These are phyloP conservation scores for Lecanosticta acicola DNA, from an alignment of 2,329 filamentous ascomycete genomes.

Conservation along the genomic window DNA sequence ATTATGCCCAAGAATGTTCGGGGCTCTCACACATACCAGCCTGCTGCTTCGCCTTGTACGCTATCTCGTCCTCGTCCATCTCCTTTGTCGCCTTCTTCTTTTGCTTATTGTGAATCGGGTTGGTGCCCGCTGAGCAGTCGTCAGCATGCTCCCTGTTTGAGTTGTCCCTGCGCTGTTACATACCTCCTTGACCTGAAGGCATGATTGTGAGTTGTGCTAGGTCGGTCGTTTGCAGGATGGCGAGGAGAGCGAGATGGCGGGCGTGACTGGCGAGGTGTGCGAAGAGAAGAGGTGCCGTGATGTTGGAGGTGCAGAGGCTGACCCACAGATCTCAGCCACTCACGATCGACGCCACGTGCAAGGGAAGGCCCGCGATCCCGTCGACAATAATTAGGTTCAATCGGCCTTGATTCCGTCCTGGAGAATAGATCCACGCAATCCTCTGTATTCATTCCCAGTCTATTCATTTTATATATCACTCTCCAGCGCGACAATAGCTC, in stretches of 20 bases:
- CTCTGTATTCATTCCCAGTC: too few relatives aligned
- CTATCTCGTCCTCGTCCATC: slow-evolving; percentile 79
- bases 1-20: neutral
- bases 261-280: neutral
- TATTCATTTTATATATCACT: too few relatives aligned
- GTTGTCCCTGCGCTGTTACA: slow-evolving; percentile 16
- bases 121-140: slow-evolving; percentile 43
- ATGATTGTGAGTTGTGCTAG: slow-evolving; percentile 32
- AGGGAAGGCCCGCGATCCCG: too few relatives aligned
- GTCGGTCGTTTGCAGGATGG: neutral
- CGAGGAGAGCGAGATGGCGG: neutral
- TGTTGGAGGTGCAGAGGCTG: too few relatives aligned
- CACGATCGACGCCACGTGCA: too few relatives aligned
- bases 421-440: too few relatives aligned
- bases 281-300: too few relatives aligned
- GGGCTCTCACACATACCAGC: slow-evolving; percentile 57
- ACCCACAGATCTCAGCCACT: too few relatives aligned
- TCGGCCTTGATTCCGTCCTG: too few relatives aligned
- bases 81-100: slow-evolving; percentile 78
- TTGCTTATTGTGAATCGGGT: slow-evolving; percentile 64
- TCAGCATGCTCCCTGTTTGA: slow-evolving; percentile 2
- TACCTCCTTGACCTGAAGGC: slow-evolving; percentile 49
- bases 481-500: too few relatives aligned
- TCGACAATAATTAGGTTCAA: too few relatives aligned
- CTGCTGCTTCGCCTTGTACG: slow-evolving; percentile 75